Evolutionary conservation across 1,284 basidiomycete genomes (phyloP), one percentile per base, ranked within the genome.

Genomic region (Boletus mariae): DNA sequence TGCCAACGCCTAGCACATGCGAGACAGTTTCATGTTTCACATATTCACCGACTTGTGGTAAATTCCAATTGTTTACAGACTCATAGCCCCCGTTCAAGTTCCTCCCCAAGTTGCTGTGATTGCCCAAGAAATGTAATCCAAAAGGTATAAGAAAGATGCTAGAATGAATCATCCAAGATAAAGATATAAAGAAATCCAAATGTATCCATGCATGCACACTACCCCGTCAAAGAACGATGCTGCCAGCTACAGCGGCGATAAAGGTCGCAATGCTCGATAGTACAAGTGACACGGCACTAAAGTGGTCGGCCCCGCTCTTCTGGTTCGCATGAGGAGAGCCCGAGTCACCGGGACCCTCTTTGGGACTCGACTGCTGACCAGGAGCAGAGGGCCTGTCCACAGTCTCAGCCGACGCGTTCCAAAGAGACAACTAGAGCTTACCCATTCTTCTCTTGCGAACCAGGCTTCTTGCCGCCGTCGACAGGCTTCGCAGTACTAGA

Each of bases 251-350:
- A 34, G 57, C 67, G 12, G 67, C 61, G 32, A 68, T 40, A 29
- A 62, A 23, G 40, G 63, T 56, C 29, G 56, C 55, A 6, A 68
- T 40, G 32, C 69, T 59, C 7, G 63, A 66, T 2, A 68, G 34
- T 9, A 57, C 57, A 4, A 69, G 42, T 4, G 69, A 61, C 3
- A 53, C 53, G 8, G 56, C 56, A 47, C 53, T 56, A 5, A 63
- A 63, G 51, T 65, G 68, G 49, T 57, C 56, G 35, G 69, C 66
- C 8, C 67, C 59, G 43, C 64, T 70, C 65, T 71, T 71, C 56
- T 68, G 68, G 49, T 71, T 69, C 28, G 65, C 67, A 35, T 61
- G 63, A 23, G 69, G 63, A 31, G 67, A 52, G 37, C 51, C 55
- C 51, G 69, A 55, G 8, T 61, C 26, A 26, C 45, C 47, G 20